Evolutionary conservation across 768 basidiomycete genomes (phyloP).

Genomic region (Termitomyces sp.): DNA sequence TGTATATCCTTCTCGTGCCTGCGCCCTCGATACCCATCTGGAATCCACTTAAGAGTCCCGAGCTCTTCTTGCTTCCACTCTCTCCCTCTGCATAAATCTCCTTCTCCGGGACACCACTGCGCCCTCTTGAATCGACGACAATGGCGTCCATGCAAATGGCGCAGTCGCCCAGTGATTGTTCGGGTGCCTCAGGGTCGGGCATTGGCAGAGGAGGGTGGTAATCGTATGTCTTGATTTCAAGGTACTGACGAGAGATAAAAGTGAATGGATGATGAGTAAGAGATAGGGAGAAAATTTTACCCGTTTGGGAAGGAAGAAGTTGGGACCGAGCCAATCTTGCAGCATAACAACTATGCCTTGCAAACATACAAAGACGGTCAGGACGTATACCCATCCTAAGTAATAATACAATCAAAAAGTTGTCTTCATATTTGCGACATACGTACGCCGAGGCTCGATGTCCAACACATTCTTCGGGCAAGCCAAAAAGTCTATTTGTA

Average conservation of each 20-base stretch:
- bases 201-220: slow-evolving; percentile 80
- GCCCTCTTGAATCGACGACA: slow-evolving; percentile 37
- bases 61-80: slow-evolving; percentile 22
- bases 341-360: slow-evolving; percentile 62
- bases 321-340: slow-evolving; percentile 73
- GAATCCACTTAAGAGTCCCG: slow-evolving; percentile 39
- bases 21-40: slow-evolving; percentile 39
- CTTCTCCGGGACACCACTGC: slow-evolving; percentile 31
- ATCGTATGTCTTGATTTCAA: slow-evolving; percentile 60
- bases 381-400: slow-evolving; percentile 49
- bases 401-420: background rate
- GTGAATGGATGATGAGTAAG: background rate
- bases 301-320: slow-evolving; percentile 75
- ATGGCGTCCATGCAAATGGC: slow-evolving; percentile 94
- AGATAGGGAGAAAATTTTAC: slow-evolving; percentile 33
- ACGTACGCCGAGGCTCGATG: slow-evolving; percentile 66
- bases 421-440: slow-evolving; percentile 28
- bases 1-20: slow-evolving; percentile 62
- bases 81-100: slow-evolving; percentile 21
- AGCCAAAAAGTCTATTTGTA: slow-evolving; percentile 62
- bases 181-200: slow-evolving; percentile 70
- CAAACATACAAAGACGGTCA: slow-evolving; percentile 54
- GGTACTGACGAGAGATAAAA: slow-evolving; percentile 38
- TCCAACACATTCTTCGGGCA: slow-evolving; percentile 88
- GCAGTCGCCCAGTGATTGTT: slow-evolving; percentile 79